These are phyloP conservation scores for Pelargonium cotyledonis DNA, from an alignment of 441 rosid species.

Conservation along the genomic window DNA sequence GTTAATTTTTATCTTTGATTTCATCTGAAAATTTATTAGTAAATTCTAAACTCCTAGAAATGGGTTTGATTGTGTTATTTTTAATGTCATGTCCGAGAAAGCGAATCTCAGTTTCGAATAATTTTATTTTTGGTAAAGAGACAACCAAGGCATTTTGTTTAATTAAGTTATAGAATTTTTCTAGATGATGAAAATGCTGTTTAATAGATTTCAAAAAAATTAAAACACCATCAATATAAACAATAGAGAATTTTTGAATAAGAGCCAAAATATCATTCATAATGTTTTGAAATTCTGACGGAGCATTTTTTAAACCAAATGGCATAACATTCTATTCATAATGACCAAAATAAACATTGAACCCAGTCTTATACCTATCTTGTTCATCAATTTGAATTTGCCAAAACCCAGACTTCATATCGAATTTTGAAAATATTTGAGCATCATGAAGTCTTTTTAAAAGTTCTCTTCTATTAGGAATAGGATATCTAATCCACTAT, in stretches of 20 bases:
- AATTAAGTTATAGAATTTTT: neutral
- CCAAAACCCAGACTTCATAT: slow-evolving; percentile 7
- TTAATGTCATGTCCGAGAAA: neutral
- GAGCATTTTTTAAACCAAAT: slow-evolving; percentile 4
- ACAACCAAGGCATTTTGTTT: neutral
- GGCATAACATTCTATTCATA: slow-evolving; percentile 14
- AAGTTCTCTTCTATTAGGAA: slow-evolving; percentile 6
- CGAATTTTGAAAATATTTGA: neutral
- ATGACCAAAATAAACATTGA: neutral
- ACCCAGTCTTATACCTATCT: slow-evolving; percentile 5
- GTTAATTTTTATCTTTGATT: neutral
- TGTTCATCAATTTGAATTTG: neutral
- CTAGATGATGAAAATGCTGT: neutral
- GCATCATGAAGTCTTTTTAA: neutral
- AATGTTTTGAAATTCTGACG: slow-evolving; percentile 8
- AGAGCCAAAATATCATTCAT: neutral
- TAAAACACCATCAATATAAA: neutral
- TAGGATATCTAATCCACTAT: slow-evolving; percentile 9
- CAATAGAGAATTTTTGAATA: neutral
- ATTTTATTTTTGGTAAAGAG: neutral
- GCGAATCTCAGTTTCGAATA: neutral
- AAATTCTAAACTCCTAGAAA: neutral
- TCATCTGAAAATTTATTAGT: neutral
- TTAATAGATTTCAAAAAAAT: neutral
- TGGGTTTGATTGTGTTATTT: neutral